Conservation (phyloP, 1,139 yeast genomes). For the Arxiozyma telluris region DNA sequence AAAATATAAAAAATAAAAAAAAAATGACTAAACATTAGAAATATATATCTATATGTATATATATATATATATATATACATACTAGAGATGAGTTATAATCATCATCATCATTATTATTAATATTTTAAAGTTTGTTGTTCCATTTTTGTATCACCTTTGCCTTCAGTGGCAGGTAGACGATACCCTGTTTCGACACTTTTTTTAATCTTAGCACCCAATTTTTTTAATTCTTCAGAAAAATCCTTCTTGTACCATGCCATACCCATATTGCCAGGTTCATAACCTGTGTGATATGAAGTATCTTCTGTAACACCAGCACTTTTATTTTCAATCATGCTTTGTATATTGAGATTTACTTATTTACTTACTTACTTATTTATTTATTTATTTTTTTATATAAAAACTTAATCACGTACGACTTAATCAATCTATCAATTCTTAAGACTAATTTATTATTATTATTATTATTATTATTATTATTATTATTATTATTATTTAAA, state of each 20-base stretch:
- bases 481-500: too few relatives aligned
- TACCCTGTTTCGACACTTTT: conserved; percentile 8
- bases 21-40: too few relatives aligned
- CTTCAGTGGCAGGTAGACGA: conserved; percentile 8
- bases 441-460: too few relatives aligned
- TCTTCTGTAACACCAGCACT: conserved; percentile 4
- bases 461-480: too few relatives aligned
- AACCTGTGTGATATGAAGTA: not conserved
- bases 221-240: conserved; percentile 3
- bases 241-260: conserved; percentile 2
- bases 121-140: too few relatives aligned
- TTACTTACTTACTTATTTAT: not conserved
- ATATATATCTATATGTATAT: too few relatives aligned
- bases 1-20: too few relatives aligned
- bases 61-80: too few relatives aligned
- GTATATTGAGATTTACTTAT: not conserved
- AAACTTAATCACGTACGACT: too few relatives aligned
- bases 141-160: not conserved
- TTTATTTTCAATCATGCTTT: conserved; percentile 1
- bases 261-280: conserved; percentile 3
- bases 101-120: too few relatives aligned
- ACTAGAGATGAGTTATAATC: too few relatives aligned
- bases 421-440: too few relatives aligned
- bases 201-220: conserved; percentile 6
- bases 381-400: not conserved